Base-by-base conservation (phyloP, 345 rosid genomes). In the Garcia nutans region DNA sequence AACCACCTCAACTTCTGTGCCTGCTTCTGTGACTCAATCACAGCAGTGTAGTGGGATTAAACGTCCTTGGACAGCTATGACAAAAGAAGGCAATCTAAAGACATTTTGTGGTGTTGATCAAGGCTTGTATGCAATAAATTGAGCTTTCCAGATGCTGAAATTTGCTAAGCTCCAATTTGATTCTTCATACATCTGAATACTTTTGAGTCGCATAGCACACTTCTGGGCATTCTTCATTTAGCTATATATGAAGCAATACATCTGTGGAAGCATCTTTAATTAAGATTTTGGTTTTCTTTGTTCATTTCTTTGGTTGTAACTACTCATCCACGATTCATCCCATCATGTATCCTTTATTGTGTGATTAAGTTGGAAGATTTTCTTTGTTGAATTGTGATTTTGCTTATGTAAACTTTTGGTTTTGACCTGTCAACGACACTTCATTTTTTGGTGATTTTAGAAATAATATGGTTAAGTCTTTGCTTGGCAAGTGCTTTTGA, bases 31-130 rank as follows among this genome's bases (percentile, higher is more conserved):
- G 69, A 61, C 37, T 17, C 65, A 61, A 70, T 61, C 60, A 17
- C 52, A 69, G 23, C 28, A 70, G 67, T 17, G 3, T 17, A 61
- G 50, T 2, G 54, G 68, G 20, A 70, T 5, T 15, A 70, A 76
- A 28, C 68, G 74, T 70, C 70, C 74, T 31, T 37, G 68, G 50
- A 49, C 54, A 28, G 61, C 52, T 26, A 47, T 45, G 15, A 61
- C 65, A 76, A 20, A 10, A 12, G 41, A 68, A n/a, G 66, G 23
- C 13, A 5, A 17, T 45, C 41, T 15, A 60, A 47, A 60, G 12
- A 8, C 62, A 8, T 55, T 2, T 19, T 41, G 1, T 52, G 37
- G 44, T 33, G 73, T 47, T 20, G 50, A 65, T 15, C 62, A 65
- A 55, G 77, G 71, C 55, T 17, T 45, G 49, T 3, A 4, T 52